Percentiles rank a stretch among this genome's conserved stretches.
These are phyloP conservation scores for Gossypium trilobum DNA, from an alignment of 441 rosid genomes.

Conservation along the genomic window DNA sequence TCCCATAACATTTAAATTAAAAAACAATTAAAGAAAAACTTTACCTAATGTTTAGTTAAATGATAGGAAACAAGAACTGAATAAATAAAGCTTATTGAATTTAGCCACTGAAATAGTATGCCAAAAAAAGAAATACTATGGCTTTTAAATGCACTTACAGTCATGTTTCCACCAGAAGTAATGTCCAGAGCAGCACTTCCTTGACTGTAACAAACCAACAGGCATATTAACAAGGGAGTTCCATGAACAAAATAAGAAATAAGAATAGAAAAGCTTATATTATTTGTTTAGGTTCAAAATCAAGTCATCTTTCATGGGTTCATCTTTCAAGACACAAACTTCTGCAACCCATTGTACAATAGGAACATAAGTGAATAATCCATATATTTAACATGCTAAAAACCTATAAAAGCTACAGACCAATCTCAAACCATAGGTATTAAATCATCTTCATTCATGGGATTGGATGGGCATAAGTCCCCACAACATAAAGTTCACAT, in stretches of 20 bases:
- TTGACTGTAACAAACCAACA: slow-evolving; percentile 45
- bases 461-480: neutral
- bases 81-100: neutral
- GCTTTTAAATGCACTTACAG: slow-evolving; percentile 40
- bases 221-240: slow-evolving; percentile 11
- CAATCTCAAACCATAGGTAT: neutral
- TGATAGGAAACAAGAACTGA: neutral
- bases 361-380: neutral
- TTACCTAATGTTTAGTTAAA: slow-evolving; percentile 1
- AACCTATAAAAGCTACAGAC: slow-evolving; percentile 1
- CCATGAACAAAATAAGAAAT: slow-evolving; percentile 3
- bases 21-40: neutral
- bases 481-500: neutral
- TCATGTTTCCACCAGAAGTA: slow-evolving; percentile 68
- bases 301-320: neutral
- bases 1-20: neutral
- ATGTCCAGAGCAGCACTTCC: slow-evolving; percentile 73
- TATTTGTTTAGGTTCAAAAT: neutral
- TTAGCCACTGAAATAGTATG: neutral
- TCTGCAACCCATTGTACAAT: neutral
- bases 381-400: neutral
- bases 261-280: neutral
- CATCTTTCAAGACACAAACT: neutral
- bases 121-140: neutral
- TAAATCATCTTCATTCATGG: neutral